Conservation (phyloP, 2,329 filamentous ascomycete genomes). For the Sclerotinia subarctica region DNA sequence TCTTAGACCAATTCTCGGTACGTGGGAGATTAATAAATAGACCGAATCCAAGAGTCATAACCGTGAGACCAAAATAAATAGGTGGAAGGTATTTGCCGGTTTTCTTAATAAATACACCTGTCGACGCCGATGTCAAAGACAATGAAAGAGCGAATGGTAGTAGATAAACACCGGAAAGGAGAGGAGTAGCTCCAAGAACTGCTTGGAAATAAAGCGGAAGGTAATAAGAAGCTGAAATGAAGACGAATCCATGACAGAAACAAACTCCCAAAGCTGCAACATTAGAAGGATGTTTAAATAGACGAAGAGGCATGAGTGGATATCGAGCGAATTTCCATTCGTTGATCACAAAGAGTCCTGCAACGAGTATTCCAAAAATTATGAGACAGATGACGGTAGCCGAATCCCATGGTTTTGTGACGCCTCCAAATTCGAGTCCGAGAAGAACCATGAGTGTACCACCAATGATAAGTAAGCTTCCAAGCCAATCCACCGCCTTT, state of each 20-base stretch:
- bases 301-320: conserved; percentile 71
- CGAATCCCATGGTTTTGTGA: conserved; percentile 57
- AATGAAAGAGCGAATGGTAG: conserved; percentile 67
- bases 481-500: conserved; percentile 58
- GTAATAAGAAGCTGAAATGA: conserved; percentile 31
- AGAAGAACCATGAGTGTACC: conserved; percentile 83
- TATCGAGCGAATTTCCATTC: conserved; percentile 73
- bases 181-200: conserved; percentile 44
- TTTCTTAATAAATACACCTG: conserved; percentile 57
- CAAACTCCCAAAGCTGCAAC: conserved; percentile 62
- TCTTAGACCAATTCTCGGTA: conserved; percentile 50
- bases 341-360: conserved; percentile 61
- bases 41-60: conserved; percentile 64
- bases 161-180: conserved; percentile 74
- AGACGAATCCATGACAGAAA: conserved; percentile 66
- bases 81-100: conserved; percentile 63
- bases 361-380: conserved; percentile 60
- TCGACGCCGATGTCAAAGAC: conserved; percentile 58
- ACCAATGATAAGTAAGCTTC: conserved; percentile 59
- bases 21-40: conserved; percentile 60
- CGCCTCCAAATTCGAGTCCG: conserved; percentile 80
- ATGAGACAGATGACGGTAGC: conserved; percentile 42
- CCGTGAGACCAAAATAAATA: conserved; percentile 56
- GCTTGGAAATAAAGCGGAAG: conserved; percentile 71
- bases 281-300: conserved; percentile 68